Base-by-base conservation (phyloP, 495 filamentous ascomycete species). In the Xylaria curta region DNA sequence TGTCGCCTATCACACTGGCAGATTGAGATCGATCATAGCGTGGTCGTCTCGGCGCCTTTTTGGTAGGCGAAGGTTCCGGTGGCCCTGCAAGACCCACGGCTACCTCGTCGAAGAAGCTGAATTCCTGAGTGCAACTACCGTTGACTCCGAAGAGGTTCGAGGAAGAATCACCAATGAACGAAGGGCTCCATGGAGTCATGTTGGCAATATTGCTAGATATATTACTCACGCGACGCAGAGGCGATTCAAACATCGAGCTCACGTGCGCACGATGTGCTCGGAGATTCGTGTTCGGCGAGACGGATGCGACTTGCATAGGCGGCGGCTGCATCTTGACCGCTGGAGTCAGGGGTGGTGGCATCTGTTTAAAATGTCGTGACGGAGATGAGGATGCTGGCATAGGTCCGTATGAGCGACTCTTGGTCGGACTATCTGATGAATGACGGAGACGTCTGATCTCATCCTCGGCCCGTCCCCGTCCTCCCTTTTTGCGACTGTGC, bases 281-380 rank as follows among this genome's bases (percentile, higher is more conserved):
- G n/a, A 99, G 87, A 73, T 97, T 97, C 5, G 96, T 98, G 79
- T 94, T 97, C 0, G 96, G 96, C 12, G 95, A 98, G 17, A 94
- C 91, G 4, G 95, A 97, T 70, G 93, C 89, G 24, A 94, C 94
- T 33, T 94, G 91, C 76, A 91, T 92, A 1, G 89, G 85, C 13
- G 95, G 93, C 36, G 92, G 89, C 81, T 92, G 93, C 76, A 99
- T 91, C 75, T 94, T 93, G 68, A 93, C 90, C 10, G 93, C 89
- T 0, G 96, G 96, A 0, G 96, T 98, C 58, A 98, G 86, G 4
- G 93, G 94, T 47, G 92, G 92, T 10, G 92, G 87, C 85, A 92
- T 91, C 79, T 91, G 87, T 54, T 86, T 78, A 33, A 73, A 19
- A 53, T 67, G 93, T 85, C 75, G 93, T 88, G 76, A 89, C 85